Conservation (phyloP, 2,329 filamentous ascomycete genomes). For the Exophiala bonariae region DNA sequence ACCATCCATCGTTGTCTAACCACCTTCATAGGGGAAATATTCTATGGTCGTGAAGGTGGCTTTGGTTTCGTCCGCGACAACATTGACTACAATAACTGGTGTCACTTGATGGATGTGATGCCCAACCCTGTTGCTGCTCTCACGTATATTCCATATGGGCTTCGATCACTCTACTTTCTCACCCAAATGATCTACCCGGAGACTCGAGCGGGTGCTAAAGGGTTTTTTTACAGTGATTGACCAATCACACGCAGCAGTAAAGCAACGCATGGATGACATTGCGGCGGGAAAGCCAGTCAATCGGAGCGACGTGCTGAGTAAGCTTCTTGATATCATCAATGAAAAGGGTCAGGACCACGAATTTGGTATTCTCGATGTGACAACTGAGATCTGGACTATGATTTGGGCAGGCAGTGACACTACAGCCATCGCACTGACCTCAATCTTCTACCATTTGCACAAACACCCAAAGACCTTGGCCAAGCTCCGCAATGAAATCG, state of each 20-base stretch:
- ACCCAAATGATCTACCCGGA: conserved; percentile 16
- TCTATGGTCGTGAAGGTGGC: conserved; percentile 20
- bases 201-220: conserved; percentile 16
- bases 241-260: conserved; percentile 16
- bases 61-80: conserved; percentile 24
- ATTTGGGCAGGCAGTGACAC: conserved; percentile 28
- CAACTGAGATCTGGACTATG: conserved; percentile 20
- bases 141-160: conserved; percentile 16
- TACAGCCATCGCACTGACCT: conserved; percentile 34
- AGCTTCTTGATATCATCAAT: conserved; percentile 15
- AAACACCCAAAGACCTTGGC: conserved; percentile 33
- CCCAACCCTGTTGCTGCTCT: conserved; percentile 14
- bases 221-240: conserved; percentile 17
- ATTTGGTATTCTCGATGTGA: conserved; percentile 15
- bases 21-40: conserved; percentile 16
- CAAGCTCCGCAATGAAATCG: conserved; percentile 45
- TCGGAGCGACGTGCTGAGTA: conserved; percentile 16
- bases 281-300: conserved; percentile 13
- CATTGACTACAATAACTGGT: conserved; percentile 26
- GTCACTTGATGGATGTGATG: conserved; percentile 23
- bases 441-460: conserved; percentile 35
- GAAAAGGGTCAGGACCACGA: conserved; percentile 8
- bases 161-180: conserved; percentile 16
- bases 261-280: conserved; percentile 19
- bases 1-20: neutral